These are phyloP conservation scores for Corinectria fuckeliana DNA, from an alignment of 2,329 filamentous ascomycete genomes.

Conservation along the genomic window DNA sequence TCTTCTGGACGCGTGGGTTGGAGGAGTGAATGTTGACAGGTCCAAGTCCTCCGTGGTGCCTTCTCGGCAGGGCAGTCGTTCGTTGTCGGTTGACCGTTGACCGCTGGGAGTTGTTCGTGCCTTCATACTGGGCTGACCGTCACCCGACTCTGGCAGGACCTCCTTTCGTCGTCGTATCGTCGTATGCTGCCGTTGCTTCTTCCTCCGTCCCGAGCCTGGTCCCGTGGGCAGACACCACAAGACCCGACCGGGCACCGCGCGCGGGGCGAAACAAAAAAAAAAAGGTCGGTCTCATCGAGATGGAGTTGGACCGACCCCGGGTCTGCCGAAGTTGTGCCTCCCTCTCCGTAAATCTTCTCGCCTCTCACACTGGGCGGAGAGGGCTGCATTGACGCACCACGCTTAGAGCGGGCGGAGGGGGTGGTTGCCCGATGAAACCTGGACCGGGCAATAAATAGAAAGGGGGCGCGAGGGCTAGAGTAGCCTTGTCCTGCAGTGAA, in stretches of 20 bases:
- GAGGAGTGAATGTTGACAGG: constrained; percentile 4
- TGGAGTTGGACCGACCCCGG: constrained; percentile 21
- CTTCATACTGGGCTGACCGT: constrained; percentile 39
- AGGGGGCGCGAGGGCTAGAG: constrained; percentile 13
- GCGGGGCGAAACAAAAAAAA: neutral
- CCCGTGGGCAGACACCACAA: constrained; percentile 29
- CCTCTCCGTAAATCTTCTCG: neutral
- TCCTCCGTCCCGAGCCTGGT: constrained; percentile 31
- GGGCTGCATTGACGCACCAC: constrained; percentile 20
- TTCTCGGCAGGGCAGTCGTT: constrained; percentile 17
- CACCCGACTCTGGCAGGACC: constrained; percentile 35
- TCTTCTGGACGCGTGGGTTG: constrained; percentile 5
- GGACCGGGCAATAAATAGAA: constrained; percentile 18
- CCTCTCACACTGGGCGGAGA: constrained; percentile 37
- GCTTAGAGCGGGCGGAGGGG: constrained; percentile 14
- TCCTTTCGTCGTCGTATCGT: constrained; percentile 29
- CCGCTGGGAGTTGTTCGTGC: constrained; percentile 17
- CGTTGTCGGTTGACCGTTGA: constrained; percentile 29
- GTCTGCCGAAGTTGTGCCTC: constrained; percentile 19
- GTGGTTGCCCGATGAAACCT: constrained; percentile 29
- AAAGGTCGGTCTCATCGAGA: constrained; percentile 24
- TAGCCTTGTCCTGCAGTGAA: neutral
- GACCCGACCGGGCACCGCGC: constrained; percentile 22
- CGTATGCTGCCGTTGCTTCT: constrained; percentile 32
- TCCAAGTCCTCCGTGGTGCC: constrained; percentile 8